Evolutionary conservation across 2,329 filamentous ascomycete genomes (phyloP).

Genomic region (Fusarium marasasianum): DNA sequence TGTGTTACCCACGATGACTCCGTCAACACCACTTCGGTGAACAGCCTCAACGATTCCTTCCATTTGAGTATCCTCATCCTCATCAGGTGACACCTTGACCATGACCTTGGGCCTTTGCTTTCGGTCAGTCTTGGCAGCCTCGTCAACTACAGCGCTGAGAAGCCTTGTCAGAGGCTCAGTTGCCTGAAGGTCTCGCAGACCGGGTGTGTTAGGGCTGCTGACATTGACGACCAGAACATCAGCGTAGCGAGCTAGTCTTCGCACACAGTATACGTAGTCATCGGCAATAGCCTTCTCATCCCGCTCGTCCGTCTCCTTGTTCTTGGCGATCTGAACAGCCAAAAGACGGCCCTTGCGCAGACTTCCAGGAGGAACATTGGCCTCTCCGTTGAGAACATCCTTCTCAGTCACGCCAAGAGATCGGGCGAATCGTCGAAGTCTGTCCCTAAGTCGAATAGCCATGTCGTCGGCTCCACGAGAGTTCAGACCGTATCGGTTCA

Average conservation of each 20-base stretch:
- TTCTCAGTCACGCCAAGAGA: slow-evolving; percentile 75
- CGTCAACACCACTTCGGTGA: slow-evolving; percentile 85
- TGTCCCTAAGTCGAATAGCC: slow-evolving; percentile 78
- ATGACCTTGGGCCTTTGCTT: slow-evolving; percentile 78
- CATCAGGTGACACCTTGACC: slow-evolving; percentile 98
- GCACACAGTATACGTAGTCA: slow-evolving; percentile 90
- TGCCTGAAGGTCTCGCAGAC: slow-evolving; percentile 86
- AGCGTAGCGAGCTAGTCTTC: slow-evolving; percentile 83
- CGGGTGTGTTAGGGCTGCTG: slow-evolving; percentile 94
- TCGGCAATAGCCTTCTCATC: slow-evolving; percentile 84
- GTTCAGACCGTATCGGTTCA: slow-evolving; percentile 97
- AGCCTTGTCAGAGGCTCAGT: slow-evolving; percentile 84
- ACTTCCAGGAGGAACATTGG: slow-evolving; percentile 83
- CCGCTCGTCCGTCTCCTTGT: slow-evolving; percentile 87
- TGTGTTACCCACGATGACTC: slow-evolving; percentile 96
- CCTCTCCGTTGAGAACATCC: slow-evolving; percentile 79
- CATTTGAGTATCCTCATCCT: slow-evolving; percentile 86
- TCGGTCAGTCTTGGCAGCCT: slow-evolving; percentile 74
- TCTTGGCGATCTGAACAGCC: slow-evolving; percentile 95
- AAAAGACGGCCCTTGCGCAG: slow-evolving; percentile 79
- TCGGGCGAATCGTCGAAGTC: slow-evolving; percentile 81
- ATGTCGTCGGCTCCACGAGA: slow-evolving; percentile 89
- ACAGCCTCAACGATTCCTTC: slow-evolving; percentile 89
- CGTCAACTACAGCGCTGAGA: slow-evolving; percentile 81
- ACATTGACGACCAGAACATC: slow-evolving; percentile 99